A percentile compares a stretch with the other conserved stretches of the same genome.
These are phyloP conservation scores for Coniophora puteana DNA, from an alignment of 1,284 basidiomycete genomes.

Conservation along the genomic window DNA sequence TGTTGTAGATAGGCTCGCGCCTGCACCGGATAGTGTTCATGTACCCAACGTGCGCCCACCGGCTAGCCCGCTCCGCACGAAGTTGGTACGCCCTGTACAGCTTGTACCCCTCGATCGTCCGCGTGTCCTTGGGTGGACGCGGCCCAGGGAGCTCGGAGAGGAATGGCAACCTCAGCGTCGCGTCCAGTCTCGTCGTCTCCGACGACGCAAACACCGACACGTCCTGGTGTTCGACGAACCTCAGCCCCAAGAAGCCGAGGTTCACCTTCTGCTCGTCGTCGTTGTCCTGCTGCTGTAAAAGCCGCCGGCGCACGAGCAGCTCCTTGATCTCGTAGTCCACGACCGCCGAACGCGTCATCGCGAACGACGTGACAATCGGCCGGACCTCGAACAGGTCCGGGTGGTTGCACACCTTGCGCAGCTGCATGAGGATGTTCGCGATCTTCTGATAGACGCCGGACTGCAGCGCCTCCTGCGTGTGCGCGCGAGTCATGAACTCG, in stretches of 20 bases:
- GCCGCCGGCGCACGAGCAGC: constrained; percentile 72
- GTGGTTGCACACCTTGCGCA: constrained; percentile 94
- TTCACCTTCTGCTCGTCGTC: constrained; percentile 46
- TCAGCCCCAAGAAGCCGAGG: constrained; percentile 64
- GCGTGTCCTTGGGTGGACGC: constrained; percentile 66
- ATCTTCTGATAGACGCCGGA: constrained; percentile 90
- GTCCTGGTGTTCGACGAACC: constrained; percentile 53
- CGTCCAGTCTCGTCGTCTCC: constrained; percentile 63
- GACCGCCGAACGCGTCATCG: constrained; percentile 77
- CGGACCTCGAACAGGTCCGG: constrained; percentile 95
- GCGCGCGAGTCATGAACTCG: constrained; percentile 94
- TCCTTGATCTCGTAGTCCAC: constrained; percentile 90
- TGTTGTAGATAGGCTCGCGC: constrained; percentile 59
- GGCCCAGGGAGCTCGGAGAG: constrained; percentile 53
- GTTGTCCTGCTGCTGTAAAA: constrained; percentile 46
- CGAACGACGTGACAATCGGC: constrained; percentile 91
- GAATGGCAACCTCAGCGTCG: constrained; percentile 62
- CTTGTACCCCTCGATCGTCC: constrained; percentile 74
- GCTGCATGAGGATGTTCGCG: constrained; percentile 96
- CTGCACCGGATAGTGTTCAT: constrained; percentile 78
- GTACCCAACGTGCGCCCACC: constrained; percentile 71
- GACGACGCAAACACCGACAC: constrained; percentile 50
- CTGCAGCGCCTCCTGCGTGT: constrained; percentile 82
- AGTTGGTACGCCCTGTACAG: constrained; percentile 55
- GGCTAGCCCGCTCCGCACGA: constrained; percentile 50